Conservation (phyloP, 2,329 filamentous ascomycete species). For the Aspergillus sp. region DNA sequence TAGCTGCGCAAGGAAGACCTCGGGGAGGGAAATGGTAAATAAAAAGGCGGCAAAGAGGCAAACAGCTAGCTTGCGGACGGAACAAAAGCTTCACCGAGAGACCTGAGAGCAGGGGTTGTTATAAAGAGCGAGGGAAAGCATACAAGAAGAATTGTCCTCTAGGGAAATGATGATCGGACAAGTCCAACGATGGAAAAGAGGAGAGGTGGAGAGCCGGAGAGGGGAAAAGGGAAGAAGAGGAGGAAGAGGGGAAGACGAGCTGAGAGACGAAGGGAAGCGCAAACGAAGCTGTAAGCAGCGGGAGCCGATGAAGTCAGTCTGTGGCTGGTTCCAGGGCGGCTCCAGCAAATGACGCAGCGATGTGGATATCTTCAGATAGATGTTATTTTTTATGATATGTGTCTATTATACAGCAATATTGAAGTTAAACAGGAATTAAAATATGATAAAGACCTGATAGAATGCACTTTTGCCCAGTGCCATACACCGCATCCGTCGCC, state of each 20-base stretch:
- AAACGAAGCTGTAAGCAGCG: constrained; percentile 2
- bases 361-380: neutral
- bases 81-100: no score
- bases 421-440: no score
- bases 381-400: neutral
- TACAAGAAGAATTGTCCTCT: neutral
- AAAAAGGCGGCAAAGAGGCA: no score
- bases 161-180: neutral
- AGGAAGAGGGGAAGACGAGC: constrained; percentile 4
- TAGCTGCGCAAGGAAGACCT: no score
- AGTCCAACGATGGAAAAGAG: neutral
- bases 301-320: constrained; percentile 9
- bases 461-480: no score
- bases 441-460: no score
- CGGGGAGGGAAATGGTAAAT: no score
- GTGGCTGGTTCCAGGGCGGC: neutral
- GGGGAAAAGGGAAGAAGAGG: constrained; percentile 5
- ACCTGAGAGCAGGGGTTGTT: no score
- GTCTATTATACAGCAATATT: neutral
- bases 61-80: no score
- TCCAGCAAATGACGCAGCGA: neutral
- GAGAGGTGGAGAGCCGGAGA: neutral
- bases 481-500: no score
- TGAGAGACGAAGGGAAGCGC: constrained; percentile 2
- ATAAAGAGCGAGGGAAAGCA: neutral